Percentiles rank a stretch among this genome's conserved stretches.
Evolutionary conservation across 495 filamentous ascomycete genomes (phyloP).

Genomic region (Thermochaetoides thermophila): DNA sequence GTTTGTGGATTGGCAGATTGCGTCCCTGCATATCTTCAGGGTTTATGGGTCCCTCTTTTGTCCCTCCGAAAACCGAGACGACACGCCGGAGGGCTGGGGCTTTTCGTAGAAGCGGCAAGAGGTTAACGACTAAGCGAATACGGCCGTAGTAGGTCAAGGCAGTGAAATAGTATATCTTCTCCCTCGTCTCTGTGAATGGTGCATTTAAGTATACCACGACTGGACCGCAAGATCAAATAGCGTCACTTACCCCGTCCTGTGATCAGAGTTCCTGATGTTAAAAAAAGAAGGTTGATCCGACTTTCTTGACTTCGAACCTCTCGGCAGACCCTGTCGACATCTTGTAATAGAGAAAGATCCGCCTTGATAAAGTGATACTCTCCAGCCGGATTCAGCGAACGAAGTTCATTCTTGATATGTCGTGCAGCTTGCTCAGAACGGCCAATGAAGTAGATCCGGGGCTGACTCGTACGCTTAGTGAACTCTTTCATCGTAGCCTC

Average conservation of each 20-base stretch:
- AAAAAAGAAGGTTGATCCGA: constrained; percentile 46
- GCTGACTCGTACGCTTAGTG: constrained; percentile 30
- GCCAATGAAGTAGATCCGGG: constrained; percentile 29
- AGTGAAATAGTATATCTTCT: constrained; percentile 40
- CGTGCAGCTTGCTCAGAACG: constrained; percentile 28
- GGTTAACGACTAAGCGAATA: constrained; percentile 44
- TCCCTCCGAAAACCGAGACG: constrained; percentile 37
- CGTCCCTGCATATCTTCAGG: constrained; percentile 29
- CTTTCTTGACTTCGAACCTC: constrained; percentile 39
- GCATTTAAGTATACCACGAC: neutral
- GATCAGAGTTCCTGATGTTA: constrained; percentile 33
- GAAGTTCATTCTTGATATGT: constrained; percentile 31
- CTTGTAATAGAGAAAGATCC: constrained; percentile 42
- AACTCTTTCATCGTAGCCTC: constrained; percentile 43
- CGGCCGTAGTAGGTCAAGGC: constrained; percentile 47
- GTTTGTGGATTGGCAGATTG: too few relatives aligned
- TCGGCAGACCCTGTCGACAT: constrained; percentile 45
- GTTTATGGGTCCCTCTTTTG: constrained; percentile 38
- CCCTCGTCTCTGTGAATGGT: constrained; percentile 33
- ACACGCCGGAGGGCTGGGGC: constrained; percentile 40
- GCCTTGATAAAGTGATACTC: constrained; percentile 37
- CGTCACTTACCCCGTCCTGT: constrained; percentile 8
- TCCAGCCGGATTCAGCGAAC: constrained; percentile 34
- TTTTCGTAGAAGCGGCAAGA: constrained; percentile 42
- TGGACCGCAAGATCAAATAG: too few relatives aligned